Evolutionary conservation across 768 basidiomycete genomes (phyloP), one percentile per base, ranked within the genome.

Genomic region (Boletus patriciae): DNA sequence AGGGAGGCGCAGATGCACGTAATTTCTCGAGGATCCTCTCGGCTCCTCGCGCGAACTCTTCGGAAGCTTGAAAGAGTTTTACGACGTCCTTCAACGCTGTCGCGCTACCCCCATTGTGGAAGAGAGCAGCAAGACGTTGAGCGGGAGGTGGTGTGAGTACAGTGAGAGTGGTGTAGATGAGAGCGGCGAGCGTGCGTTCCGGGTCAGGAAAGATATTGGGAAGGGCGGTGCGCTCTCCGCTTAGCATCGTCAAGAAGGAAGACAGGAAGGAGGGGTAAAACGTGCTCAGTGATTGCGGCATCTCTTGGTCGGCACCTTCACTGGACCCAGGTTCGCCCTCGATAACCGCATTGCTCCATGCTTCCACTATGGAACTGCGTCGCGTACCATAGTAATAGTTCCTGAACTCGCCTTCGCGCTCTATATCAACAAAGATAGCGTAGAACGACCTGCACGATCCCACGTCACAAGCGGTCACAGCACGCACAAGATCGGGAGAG

Each of bases 381-480:
- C 92, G 79, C 11, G 92, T 88, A 13, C 91, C 91, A 72, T 93
- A 92, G 76, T 98, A 99, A 69, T 97, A 98, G 66, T 89, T 90
- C 57, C 91, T 81, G 70, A 96, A 99, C 70, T 98, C 97, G 3
- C 84, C 80, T 70, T 94, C 94, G 49, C 96, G 81, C 64, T 96
- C 90, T 55, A 99, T 98, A 64, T 89, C 84, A 54, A 83, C 83
- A 71, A 98, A 99, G 48, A 98, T 94, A 23, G 82, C 76, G 64
- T 88, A 94, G 72, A 93, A 94, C 49, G 80, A 79, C 58, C 84
- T 84, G 74, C 92, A 94, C 6, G 82, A 79, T 13, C 81, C 76
- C 37, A 87, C 78, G 69, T 98, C 93, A 61, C 85, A 83, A 3
- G 84, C 78, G 57, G 86, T 88, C 70, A 98, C 90, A 6, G 93